Base-by-base conservation (phyloP, 2,329 filamentous ascomycete species). In the Exophiala alcalophila region DNA sequence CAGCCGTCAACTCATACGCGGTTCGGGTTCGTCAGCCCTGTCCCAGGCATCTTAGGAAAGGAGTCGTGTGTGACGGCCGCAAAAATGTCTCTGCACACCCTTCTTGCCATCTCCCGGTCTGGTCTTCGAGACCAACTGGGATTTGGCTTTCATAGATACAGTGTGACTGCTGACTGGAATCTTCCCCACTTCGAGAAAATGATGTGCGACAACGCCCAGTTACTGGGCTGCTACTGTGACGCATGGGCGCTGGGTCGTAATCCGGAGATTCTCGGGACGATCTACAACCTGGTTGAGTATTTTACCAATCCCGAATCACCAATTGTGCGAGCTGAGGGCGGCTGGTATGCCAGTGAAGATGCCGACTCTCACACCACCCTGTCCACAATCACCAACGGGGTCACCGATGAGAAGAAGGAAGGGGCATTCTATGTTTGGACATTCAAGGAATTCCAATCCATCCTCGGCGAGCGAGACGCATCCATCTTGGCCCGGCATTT, bases 171-270 rank as follows among this genome's bases (percentile, higher is more conserved):
- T 10, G 86, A 97, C 65, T 98, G 92, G 92, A 86, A 84, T 50
- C 71, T 97, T 32, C 92, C 92, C 8, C 90, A 95, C 62, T 98
- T 97, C 57, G 92, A 98, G 69, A 97, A 97, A 70, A 89, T 97
- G 77, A 77, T 96, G 7, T 89, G 88, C 40, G 92, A 97, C 60
- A 94, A 98, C 58, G 83, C 86, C 0, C 83, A 96, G 54, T 74
- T 97, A 1, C 69, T 98, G 2, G 77, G 83, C 16, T 74, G 92
- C 5, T 97, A 92, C 57, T 73, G 94, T 5, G 89, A 96, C 58
- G 90, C 86, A 0, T 97, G 90, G 73, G 73, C 87, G 10, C 67
- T 81, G 18, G 80, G 76, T 0, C 73, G 76, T 35, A 75, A 83
- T 8, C 74, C 78, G 4, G 85, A 94, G 56, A 80, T 95, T 45